phyloP scores from a whole-genome alignment of 1,284 basidiomycete genomes.

The Puccinia sorghi region DNA sequence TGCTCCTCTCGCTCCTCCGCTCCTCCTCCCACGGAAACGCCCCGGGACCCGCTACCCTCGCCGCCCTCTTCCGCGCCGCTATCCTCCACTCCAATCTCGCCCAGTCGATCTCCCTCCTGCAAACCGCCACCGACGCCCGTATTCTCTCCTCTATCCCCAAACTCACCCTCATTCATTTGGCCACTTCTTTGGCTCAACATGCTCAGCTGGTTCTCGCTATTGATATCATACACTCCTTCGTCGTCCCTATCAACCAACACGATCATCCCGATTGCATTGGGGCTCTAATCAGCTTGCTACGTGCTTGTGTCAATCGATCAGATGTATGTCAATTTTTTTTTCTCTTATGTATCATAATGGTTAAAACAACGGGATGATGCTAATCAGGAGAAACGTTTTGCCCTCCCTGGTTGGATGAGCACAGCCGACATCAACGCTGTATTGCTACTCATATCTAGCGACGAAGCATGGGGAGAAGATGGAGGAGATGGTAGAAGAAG shows the following conservation, averaged over 20 bases:
- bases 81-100: slow-evolving; percentile 26
- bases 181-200: slow-evolving; percentile 18
- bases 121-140: background rate
- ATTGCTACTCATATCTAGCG: slow-evolving; percentile 24
- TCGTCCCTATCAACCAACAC: slow-evolving; percentile 18
- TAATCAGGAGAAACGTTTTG: background rate
- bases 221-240: slow-evolving; percentile 18
- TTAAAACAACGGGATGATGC: background rate
- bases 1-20: slow-evolving; percentile 10
- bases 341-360: background rate
- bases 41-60: background rate
- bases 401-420: background rate
- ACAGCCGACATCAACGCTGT: slow-evolving; percentile 31
- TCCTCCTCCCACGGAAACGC: slow-evolving; percentile 4
- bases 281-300: slow-evolving; percentile 5
- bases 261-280: slow-evolving; percentile 6
- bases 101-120: slow-evolving; percentile 29
- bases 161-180: slow-evolving; percentile 5
- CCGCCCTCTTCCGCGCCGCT: slow-evolving; percentile 10
- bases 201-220: slow-evolving; percentile 10
- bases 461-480: slow-evolving; percentile 7
- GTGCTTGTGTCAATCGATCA: slow-evolving; percentile 35
- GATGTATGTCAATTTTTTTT: slow-evolving; percentile 4
- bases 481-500: slow-evolving; percentile 15
- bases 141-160: background rate